These are phyloP conservation scores for Clitopilus passeckerianus DNA, from an alignment of 768 basidiomycete species.

Conservation along the genomic window DNA sequence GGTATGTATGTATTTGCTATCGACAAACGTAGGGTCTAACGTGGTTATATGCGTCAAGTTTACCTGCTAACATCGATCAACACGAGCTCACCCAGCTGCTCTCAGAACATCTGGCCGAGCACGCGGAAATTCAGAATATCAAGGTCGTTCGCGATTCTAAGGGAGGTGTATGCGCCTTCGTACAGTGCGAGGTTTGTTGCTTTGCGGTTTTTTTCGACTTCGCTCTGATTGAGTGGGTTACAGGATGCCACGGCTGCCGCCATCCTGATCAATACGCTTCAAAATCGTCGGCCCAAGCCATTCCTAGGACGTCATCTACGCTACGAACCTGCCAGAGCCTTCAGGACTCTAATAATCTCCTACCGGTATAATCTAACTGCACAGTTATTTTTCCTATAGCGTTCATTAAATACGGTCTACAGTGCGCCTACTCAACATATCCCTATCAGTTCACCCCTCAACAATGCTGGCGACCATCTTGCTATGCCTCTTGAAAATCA, in stretches of 20 bases:
- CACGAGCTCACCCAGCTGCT: constrained; percentile 57
- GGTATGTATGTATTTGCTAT: constrained; percentile 34
- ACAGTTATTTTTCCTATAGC: neutral
- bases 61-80: constrained; percentile 67
- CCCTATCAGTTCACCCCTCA: constrained; percentile 6
- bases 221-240: constrained; percentile 1
- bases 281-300: constrained; percentile 47
- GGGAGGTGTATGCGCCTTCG: constrained; percentile 79
- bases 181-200: constrained; percentile 69
- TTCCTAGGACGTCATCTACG: constrained; percentile 73
- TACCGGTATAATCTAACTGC: constrained; percentile 48
- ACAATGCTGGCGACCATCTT: constrained; percentile 5
- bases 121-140: constrained; percentile 61
- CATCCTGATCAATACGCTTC: constrained; percentile 55
- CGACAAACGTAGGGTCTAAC: neutral
- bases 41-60: constrained; percentile 29
- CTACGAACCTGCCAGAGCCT: constrained; percentile 74
- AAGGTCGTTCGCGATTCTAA: constrained; percentile 72
- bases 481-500: constrained; percentile 14
- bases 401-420: neutral
- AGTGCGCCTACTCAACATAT: constrained; percentile 35
- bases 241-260: constrained; percentile 58
- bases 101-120: constrained; percentile 60
- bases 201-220: constrained; percentile 4
- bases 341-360: constrained; percentile 69